Base-by-base conservation (phyloP, 352 stramenopile species). In the Blastocystis sp. region DNA sequence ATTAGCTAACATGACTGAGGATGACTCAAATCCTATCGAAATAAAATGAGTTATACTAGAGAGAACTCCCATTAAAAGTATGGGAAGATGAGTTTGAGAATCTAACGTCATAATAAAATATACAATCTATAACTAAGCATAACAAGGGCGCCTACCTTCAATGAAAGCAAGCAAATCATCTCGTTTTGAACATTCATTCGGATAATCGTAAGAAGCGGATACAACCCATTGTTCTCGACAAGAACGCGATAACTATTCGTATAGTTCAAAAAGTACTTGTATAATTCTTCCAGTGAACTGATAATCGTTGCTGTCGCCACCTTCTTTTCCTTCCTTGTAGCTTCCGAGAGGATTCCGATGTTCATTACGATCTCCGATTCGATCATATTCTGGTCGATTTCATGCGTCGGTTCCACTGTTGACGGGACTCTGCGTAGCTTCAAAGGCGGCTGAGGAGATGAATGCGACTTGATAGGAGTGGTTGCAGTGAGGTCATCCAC, bases 41-140 rank as follows among this genome's bases (percentile, higher is more conserved):
- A 64, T 80, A 39, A 61, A 62, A 53, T 80, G 47, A 11, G 15
- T 80, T 4, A 80, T 41, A 7, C 62, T 37, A 53, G 70, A 64
- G 43, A 45, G 70, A 37, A 80, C 37, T 11, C 70, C 70, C 70
- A 80, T 80, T 26, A 80, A 29, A 3, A 80, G 13, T 5, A 80
- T 29, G 3, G 70, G 23, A 13, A 29, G 7, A 37, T 41, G 39
- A 5, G 70, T 80, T n/a, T n/a, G 11, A 9, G 23, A 3, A n/a
- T 80, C 70, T 3, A 7, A 23, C 45, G 26, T 43, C 43, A 63
- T 63, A 53, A 80, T 41, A 5, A n/a, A 11, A 29, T 37, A 18
- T 9, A 80, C 5, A 23, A 80, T 62, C 70, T 80, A 34, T 34
- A 34, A 34, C 29, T 34, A 37, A 6, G 7, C 9, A 18, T 64